Percentiles rank a stretch among this genome's conserved stretches.
Evolutionary conservation across 106 monocot species (phyloP).

Genomic region (Dioscorea alata): DNA sequence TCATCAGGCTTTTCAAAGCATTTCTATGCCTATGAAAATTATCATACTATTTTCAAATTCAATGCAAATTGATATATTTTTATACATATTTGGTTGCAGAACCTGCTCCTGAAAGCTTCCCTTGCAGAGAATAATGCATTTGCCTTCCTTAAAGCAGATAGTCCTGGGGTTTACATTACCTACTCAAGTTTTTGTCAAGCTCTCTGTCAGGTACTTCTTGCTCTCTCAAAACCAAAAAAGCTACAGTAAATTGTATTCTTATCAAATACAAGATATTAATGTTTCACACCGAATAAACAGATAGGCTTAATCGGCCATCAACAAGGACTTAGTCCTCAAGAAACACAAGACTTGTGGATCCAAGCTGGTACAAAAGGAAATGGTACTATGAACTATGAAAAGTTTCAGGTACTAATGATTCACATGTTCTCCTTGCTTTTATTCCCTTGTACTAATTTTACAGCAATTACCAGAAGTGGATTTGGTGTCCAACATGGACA

Average conservation of each 20-base stretch:
- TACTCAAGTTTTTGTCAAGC: conserved; percentile 66
- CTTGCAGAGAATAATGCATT: conserved; percentile 75
- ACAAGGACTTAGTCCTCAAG: conserved; percentile 53
- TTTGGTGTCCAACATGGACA: conserved; percentile 50
- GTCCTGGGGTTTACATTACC: conserved; percentile 69
- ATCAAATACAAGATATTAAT: neutral
- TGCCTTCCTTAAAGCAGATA: conserved; percentile 83
- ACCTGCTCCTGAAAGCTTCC: conserved; percentile 50
- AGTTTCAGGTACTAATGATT: conserved; percentile 60
- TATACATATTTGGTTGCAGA: conserved; percentile 31
- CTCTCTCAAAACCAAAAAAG: neutral
- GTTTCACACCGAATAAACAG: conserved; percentile 23
- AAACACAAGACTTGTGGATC: conserved; percentile 69
- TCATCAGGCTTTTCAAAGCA: too few relatives aligned
- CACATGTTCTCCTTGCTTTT: neutral
- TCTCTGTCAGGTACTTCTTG: conserved; percentile 58
- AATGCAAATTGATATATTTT: neutral
- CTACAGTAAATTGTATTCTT: neutral
- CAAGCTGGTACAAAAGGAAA: conserved; percentile 66
- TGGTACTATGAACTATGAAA: conserved; percentile 63
- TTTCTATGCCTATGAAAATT: too few relatives aligned
- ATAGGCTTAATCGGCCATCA: conserved; percentile 58
- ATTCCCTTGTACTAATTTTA: neutral
- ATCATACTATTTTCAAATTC: too few relatives aligned
- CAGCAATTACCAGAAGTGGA: conserved; percentile 25